Percentiles rank a stretch among this genome's conserved stretches.
These are phyloP conservation scores for Platanthera zijinensis DNA, from an alignment of 106 monocot genomes.

Conservation along the genomic window DNA sequence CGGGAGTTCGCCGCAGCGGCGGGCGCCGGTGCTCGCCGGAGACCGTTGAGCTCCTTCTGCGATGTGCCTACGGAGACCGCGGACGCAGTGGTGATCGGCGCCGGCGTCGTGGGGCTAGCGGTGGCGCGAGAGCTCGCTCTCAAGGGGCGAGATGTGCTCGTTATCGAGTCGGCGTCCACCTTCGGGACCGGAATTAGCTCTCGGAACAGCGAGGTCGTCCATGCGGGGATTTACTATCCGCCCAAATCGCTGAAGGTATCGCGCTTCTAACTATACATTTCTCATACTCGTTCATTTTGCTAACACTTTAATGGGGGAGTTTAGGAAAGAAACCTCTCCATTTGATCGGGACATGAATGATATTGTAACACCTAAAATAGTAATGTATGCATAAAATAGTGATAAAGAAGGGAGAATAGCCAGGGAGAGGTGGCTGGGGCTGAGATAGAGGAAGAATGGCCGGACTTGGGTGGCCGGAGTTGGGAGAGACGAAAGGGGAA, in stretches of 20 bases:
- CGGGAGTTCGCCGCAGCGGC: not conserved
- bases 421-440: too few relatives aligned
- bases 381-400: too few relatives aligned
- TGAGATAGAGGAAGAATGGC: too few relatives aligned
- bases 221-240: slow-evolving; percentile 90
- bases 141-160: slow-evolving; percentile 65
- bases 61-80: slow-evolving; percentile 45
- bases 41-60: not conserved
- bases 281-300: not conserved
- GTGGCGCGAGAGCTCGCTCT: slow-evolving; percentile 64
- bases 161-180: slow-evolving; percentile 66
- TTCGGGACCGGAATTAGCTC: slow-evolving; percentile 93
- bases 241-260: slow-evolving; percentile 54
- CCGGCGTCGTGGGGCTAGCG: slow-evolving; percentile 81
- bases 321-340: too few relatives aligned
- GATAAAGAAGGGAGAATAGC: too few relatives aligned
- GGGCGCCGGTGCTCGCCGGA: not conserved
- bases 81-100: slow-evolving; percentile 80
- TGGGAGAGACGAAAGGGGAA: too few relatives aligned
- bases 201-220: slow-evolving; percentile 94
- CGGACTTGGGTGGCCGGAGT: too few relatives aligned
- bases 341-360: too few relatives aligned
- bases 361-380: too few relatives aligned
- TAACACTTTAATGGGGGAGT: too few relatives aligned
- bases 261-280: not conserved